A percentile compares a stretch with the other conserved stretches of the same genome.
Conservation (phyloP, 1,284 basidiomycete genomes). For the Pulveroboletus sp. region DNA sequence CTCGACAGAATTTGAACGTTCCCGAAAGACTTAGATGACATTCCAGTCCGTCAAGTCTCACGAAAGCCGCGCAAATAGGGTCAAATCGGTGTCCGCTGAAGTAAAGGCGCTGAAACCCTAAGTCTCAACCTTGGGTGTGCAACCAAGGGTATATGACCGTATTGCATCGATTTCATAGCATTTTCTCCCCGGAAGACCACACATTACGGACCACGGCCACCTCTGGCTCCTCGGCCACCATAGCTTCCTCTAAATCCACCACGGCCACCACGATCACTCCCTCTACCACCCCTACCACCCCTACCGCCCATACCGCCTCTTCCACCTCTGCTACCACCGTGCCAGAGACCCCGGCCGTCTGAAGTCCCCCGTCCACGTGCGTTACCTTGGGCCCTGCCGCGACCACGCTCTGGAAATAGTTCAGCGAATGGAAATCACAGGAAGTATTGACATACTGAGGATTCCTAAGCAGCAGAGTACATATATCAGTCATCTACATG, state of each 20-base stretch:
- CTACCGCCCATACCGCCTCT: slow-evolving; percentile 39
- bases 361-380: slow-evolving; percentile 41
- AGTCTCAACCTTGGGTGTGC: slow-evolving; percentile 14
- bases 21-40: background rate
- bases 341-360: slow-evolving; percentile 46
- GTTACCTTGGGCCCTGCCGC: slow-evolving; percentile 39
- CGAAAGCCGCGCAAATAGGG: slow-evolving; percentile 40
- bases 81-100: slow-evolving; percentile 41
- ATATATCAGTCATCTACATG: slow-evolving; percentile 1
- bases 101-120: slow-evolving; percentile 45
- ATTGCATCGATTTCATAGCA: background rate
- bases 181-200: background rate
- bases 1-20: background rate
- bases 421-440: slow-evolving; percentile 1
- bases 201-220: slow-evolving; percentile 44
- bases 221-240: slow-evolving; percentile 40
- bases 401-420: slow-evolving; percentile 50
- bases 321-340: slow-evolving; percentile 38
- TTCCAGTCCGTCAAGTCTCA: slow-evolving; percentile 44
- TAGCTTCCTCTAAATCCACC: slow-evolving; percentile 42
- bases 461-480: slow-evolving; percentile 36
- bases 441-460: slow-evolving; percentile 40
- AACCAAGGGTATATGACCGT: background rate
- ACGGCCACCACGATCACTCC: slow-evolving; percentile 41
- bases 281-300: slow-evolving; percentile 39